phyloP scores from a whole-genome alignment of 108 stramenopile species.

The Nannochloropsis salina region DNA sequence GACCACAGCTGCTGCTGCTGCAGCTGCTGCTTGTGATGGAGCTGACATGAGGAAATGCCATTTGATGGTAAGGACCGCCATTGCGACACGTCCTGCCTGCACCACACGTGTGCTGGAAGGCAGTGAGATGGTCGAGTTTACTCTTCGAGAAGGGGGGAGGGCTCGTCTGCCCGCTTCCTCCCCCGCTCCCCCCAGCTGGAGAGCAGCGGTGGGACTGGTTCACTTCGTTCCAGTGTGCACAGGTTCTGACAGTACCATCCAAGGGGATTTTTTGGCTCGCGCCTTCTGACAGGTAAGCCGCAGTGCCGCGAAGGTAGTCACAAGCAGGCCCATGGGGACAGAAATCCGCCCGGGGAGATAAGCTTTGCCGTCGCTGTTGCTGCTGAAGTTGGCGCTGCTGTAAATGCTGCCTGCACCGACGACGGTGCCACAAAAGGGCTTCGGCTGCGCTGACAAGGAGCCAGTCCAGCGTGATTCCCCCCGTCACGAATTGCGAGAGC shows the following conservation, averaged over 20 bases:
- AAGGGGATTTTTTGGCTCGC: too few species aligned
- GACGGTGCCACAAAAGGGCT: conserved; percentile 14
- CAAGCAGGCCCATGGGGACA: background rate
- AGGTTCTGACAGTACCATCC: too few species aligned
- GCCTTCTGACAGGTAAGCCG: background rate
- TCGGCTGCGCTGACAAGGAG: background rate
- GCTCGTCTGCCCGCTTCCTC: background rate
- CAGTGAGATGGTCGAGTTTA: background rate
- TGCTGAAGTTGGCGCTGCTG: background rate
- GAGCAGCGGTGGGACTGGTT: too few species aligned
- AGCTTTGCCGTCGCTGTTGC: background rate
- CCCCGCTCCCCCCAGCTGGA: background rate
- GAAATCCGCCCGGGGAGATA: background rate
- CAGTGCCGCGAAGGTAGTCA: background rate
- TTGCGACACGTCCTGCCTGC: background rate
- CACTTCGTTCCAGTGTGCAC: too few species aligned
- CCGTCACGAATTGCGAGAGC: background rate
- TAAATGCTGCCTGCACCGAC: background rate
- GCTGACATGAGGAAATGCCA: background rate
- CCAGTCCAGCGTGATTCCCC: background rate
- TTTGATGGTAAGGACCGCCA: background rate
- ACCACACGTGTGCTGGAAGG: background rate
- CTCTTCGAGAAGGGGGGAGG: background rate
- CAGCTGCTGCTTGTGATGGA: background rate
- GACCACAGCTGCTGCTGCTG: background rate